A percentile compares a stretch with the other conserved stretches of the same genome.
phyloP scores from a whole-genome alignment of 495 filamentous ascomycete genomes.

The Penicillium ochrochloron region DNA sequence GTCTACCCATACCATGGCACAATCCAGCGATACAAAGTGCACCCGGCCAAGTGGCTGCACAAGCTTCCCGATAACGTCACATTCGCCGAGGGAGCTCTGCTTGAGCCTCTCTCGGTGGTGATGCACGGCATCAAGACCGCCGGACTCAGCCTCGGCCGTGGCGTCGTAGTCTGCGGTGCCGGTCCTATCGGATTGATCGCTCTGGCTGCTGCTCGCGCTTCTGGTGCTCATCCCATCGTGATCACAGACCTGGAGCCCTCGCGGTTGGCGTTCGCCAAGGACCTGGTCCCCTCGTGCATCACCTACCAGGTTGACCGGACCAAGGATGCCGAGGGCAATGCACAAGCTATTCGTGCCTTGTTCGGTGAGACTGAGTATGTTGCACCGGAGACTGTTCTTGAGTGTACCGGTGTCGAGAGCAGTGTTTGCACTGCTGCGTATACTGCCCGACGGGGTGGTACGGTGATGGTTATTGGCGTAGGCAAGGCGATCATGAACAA shows the following conservation, averaged over 20 bases:
- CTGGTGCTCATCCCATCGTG: conserved; percentile 66
- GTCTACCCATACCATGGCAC: conserved; percentile 63
- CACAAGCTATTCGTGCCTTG: conserved; percentile 54
- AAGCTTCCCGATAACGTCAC: conserved; percentile 68
- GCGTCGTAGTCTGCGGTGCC: conserved; percentile 74
- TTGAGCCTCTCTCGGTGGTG: conserved; percentile 78
- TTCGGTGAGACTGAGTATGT: conserved; percentile 54
- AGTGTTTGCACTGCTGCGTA: conserved; percentile 61
- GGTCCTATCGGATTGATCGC: conserved; percentile 76
- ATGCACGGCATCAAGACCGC: conserved; percentile 69
- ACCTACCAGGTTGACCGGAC: conserved; percentile 56
- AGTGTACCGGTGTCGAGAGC: conserved; percentile 68
- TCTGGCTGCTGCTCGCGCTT: conserved; percentile 61
- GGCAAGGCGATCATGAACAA: conserved; percentile 64
- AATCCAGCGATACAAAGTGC: conserved; percentile 62
- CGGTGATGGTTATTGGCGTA: conserved; percentile 66
- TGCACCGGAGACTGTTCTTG: conserved; percentile 60
- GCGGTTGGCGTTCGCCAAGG: conserved; percentile 61
- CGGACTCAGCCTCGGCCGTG: conserved; percentile 51
- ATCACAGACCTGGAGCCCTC: conserved; percentile 63
- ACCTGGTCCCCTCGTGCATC: conserved; percentile 58
- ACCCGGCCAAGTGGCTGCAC: conserved; percentile 61
- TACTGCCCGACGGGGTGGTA: conserved; percentile 60
- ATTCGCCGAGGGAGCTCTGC: conserved; percentile 69
- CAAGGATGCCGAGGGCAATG: conserved; percentile 54